Conservation (phyloP, 352 stramenopile species). For the Phytophthora fragariaefolia region DNA sequence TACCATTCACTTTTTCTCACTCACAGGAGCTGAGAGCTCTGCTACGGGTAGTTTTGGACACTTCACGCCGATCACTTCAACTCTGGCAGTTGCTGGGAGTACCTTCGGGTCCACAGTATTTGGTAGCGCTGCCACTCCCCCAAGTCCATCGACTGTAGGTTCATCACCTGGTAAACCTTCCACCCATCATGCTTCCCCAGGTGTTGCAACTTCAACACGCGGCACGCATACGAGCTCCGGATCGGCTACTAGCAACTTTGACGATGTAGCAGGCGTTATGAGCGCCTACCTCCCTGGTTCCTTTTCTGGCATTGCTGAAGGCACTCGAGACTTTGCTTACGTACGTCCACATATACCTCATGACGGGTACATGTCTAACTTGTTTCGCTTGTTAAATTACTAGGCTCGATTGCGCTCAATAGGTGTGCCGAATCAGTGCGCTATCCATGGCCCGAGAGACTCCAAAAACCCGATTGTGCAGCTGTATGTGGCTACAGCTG, state of each 20-base stretch:
- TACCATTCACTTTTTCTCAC: slow-evolving; percentile 96
- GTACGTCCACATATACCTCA: slow-evolving; percentile 35
- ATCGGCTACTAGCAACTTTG: slow-evolving; percentile 55
- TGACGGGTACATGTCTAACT: neutral
- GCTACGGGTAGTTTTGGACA: slow-evolving; percentile 82
- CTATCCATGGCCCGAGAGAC: slow-evolving; percentile 78
- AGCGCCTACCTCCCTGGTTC: slow-evolving; percentile 79
- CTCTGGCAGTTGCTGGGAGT: slow-evolving; percentile 70
- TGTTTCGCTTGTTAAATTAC: neutral
- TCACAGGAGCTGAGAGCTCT: slow-evolving; percentile 75
- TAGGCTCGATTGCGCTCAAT: slow-evolving; percentile 77
- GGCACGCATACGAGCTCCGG: slow-evolving; percentile 45
- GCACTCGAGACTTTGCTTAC: slow-evolving; percentile 89
- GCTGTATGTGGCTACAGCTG: slow-evolving; percentile 80
- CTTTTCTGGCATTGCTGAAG: slow-evolving; percentile 82
- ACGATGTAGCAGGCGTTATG: slow-evolving; percentile 74
- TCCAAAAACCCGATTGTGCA: slow-evolving; percentile 57
- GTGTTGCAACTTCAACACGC: slow-evolving; percentile 19
- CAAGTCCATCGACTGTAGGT: slow-evolving; percentile 16
- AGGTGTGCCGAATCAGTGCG: slow-evolving; percentile 78
- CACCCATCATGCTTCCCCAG: slow-evolving; percentile 2
- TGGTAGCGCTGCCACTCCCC: slow-evolving; percentile 30
- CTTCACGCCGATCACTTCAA: slow-evolving; percentile 77
- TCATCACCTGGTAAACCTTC: slow-evolving; percentile 21
- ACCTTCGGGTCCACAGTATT: slow-evolving; percentile 66